Percentiles rank a stretch among this genome's conserved stretches.
Evolutionary conservation across 495 filamentous ascomycete genomes (phyloP).

Genomic region (Penicillium paxilli): DNA sequence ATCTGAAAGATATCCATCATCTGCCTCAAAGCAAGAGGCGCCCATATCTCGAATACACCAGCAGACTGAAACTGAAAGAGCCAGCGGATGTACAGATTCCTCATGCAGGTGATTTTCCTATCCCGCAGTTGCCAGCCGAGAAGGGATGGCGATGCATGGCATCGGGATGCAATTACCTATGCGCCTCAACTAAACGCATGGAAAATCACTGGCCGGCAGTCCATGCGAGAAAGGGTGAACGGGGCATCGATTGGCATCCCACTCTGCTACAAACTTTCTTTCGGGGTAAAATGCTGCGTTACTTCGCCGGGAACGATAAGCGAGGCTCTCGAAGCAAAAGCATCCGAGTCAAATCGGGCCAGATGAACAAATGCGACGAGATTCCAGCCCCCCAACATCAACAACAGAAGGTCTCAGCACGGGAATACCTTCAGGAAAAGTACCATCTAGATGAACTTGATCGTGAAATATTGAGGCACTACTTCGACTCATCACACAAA

Average conservation of each 20-base stretch:
- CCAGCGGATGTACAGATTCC: conserved; percentile 21
- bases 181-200: conserved; percentile 31
- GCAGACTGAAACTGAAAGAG: conserved; percentile 15
- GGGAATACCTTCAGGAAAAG: conserved; percentile 3
- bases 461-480: conserved; percentile 15
- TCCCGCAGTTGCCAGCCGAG: conserved; percentile 26
- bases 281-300: conserved; percentile 26
- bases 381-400: not conserved
- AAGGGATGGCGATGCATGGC: conserved; percentile 26
- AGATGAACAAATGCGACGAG: not conserved
- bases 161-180: conserved; percentile 26
- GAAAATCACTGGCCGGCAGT: conserved; percentile 25
- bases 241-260: conserved; percentile 12
- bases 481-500: conserved; percentile 17
- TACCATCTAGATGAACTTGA: conserved; percentile 14
- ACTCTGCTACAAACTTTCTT: conserved; percentile 29
- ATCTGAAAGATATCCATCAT: conserved; percentile 41
- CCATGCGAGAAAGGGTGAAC: conserved; percentile 13
- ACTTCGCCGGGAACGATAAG: conserved; percentile 19
- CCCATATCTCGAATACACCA: conserved; percentile 22
- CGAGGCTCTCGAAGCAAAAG: not conserved
- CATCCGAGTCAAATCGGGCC: not conserved
- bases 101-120: conserved; percentile 24
- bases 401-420: not conserved
- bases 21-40: conserved; percentile 24